Evolutionary conservation across 2,329 filamentous ascomycete species (phyloP), one percentile per base, ranked within the genome.

Genomic region (Aspergillus puulaauensis): DNA sequence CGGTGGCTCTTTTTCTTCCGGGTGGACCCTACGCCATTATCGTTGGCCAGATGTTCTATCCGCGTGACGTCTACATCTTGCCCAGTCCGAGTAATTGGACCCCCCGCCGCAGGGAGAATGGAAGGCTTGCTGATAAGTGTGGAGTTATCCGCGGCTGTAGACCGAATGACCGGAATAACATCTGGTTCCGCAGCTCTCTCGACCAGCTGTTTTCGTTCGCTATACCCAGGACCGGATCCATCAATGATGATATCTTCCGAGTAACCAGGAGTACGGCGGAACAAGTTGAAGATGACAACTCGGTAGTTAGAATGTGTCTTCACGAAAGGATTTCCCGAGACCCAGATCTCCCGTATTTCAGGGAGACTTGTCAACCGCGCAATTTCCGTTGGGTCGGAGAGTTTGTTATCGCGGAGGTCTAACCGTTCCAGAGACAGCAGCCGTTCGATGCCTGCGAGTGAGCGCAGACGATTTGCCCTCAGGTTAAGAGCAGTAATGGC

Each of bases 401-500:
- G 78, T 58, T 85, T 86, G 75, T 99, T 99, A 69, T 98, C 95
- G 64, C 95, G 84, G 31, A 99, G 79, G 73, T 99, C 93, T 33
- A 99, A 80, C 58, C 93, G 86, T 76, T 99, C 93, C 52, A 99
- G 77, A 0, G 93, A 95, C 56, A 90, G 87, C 9, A 98, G 81
- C 67, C 90, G 90, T 76, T 99, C 93, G 45, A 98, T 86, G 2
- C 95, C 95, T 31, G 91, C 91, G 58, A 99, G 84, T 2, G 92
- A 96, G 58, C 86, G 84, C 58, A 99, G 83, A 46, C 93, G 87
- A 73, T 99, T 99, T 50, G 86, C 90, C 57, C 93, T 88, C 55
- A 99, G 83, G 69, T 98, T 98, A 57, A 99, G 80, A 1, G 93
- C 93, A 1, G 90, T 96, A 61, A 99, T 96, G 19, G 95, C 93